Percentiles rank a stretch among this genome's conserved stretches.
Evolutionary conservation across 129 eudicot genomes (phyloP).

Genomic region (Lonicera japonica): DNA sequence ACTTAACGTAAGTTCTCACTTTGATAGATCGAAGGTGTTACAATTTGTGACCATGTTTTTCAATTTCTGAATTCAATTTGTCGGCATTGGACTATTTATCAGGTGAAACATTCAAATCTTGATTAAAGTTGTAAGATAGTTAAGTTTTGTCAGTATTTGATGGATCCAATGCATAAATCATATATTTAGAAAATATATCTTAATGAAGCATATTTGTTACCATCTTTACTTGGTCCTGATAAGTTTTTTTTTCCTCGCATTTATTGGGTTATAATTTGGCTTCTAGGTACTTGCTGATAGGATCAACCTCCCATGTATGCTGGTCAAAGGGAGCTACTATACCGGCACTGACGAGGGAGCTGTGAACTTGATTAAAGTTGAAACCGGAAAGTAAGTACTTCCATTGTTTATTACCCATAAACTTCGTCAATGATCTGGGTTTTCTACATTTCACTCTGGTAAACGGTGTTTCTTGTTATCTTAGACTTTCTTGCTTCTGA

Average conservation of each 20-base stretch:
- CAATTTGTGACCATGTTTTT: background rate
- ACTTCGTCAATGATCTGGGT: too few relatives aligned
- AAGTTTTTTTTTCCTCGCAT: background rate
- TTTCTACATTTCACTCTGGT: too few relatives aligned
- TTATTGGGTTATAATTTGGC: conserved; percentile 3
- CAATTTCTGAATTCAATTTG: background rate
- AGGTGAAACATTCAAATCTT: background rate
- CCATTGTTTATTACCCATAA: too few relatives aligned
- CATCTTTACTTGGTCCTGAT: background rate
- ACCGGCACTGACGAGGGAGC: conserved; percentile 99
- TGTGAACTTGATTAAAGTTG: conserved; percentile 80
- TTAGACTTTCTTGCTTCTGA: too few relatives aligned
- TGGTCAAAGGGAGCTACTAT: conserved; percentile 95
- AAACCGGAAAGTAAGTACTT: conserved; percentile 64
- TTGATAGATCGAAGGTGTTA: background rate
- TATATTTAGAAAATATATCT: too few relatives aligned
- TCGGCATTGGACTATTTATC: background rate
- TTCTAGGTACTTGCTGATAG: conserved; percentile 91
- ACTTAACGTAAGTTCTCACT: background rate
- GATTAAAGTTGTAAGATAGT: background rate
- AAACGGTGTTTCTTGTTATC: too few relatives aligned
- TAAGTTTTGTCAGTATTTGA: too few relatives aligned
- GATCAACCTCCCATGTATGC: conserved; percentile 88
- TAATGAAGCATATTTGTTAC: background rate
- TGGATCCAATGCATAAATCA: background rate